Conservation (phyloP, 2,329 filamentous ascomycete genomes). For the Ciborinia camelliae region DNA sequence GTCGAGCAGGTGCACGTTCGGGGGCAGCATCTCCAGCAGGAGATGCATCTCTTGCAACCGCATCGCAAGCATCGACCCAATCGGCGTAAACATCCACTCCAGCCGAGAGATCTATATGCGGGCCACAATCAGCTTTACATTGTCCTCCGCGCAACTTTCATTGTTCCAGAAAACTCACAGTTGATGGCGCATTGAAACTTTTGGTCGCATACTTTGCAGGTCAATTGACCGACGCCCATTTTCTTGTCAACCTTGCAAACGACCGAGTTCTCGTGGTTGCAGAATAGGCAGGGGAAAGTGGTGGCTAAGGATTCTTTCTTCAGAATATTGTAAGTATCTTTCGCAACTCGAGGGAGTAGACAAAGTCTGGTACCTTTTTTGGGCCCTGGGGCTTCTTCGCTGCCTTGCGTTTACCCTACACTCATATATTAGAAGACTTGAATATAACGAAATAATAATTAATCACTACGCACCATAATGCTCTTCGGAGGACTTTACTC, state of each 20-base stretch:
- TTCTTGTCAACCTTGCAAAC: conserved; percentile 93
- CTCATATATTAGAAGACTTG: background rate
- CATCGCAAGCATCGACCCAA: conserved; percentile 93
- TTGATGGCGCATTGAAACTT: conserved; percentile 91
- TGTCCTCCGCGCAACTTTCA: background rate
- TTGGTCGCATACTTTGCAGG: conserved; percentile 92
- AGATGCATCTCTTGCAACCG: conserved; percentile 60
- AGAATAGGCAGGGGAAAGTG: conserved; percentile 95
- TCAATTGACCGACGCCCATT: conserved; percentile 74
- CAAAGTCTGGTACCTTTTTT: conserved; percentile 64
- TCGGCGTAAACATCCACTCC: conserved; percentile 95
- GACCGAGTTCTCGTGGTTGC: conserved; percentile 94
- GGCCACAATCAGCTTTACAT: conserved; percentile 22
- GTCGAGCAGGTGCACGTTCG: conserved; percentile 25
- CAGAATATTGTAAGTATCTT: conserved; percentile 5
- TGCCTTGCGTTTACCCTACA: conserved; percentile 87
- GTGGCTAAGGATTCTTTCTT: conserved; percentile 71
- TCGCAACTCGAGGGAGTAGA: conserved; percentile 1
- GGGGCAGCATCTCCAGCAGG: conserved; percentile 35
- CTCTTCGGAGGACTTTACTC: background rate
- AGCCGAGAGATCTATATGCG: conserved; percentile 70
- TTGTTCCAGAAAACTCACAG: conserved; percentile 50
- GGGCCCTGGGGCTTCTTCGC: conserved; percentile 76
- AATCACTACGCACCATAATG: background rate
- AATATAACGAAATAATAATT: background rate